Percentiles rank a stretch among this genome's conserved stretches.
Evolutionary conservation across 1,139 yeast species (phyloP).

Genomic region (Sugiyamaella grinbergsii): DNA sequence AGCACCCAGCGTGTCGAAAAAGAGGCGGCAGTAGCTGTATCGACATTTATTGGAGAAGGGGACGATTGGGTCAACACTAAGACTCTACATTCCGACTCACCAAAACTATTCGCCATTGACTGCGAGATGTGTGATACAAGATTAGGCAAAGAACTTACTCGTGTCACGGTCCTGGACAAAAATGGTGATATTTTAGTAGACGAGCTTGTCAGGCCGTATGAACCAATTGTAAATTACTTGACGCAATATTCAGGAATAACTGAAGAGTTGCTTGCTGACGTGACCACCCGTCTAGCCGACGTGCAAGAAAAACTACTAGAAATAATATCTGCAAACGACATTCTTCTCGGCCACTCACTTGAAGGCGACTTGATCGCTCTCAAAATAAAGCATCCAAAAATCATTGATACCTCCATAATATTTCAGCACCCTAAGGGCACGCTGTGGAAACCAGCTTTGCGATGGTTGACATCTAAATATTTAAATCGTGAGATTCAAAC

Average conservation of each 20-base stretch:
- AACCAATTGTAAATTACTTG: constrained; percentile 71
- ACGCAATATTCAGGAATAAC: constrained; percentile 90
- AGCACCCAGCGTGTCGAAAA: constrained; percentile 4
- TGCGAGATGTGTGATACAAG: constrained; percentile 87
- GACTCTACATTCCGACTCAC: constrained; percentile 46
- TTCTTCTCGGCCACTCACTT: constrained; percentile 87
- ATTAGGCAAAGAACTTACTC: constrained; percentile 65
- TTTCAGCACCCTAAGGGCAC: constrained; percentile 81
- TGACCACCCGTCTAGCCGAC: constrained; percentile 65
- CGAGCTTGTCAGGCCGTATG: constrained; percentile 73
- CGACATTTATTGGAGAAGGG: constrained; percentile 19
- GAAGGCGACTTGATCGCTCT: constrained; percentile 88
- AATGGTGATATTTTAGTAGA: constrained; percentile 64
- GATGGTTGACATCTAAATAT: constrained; percentile 61
- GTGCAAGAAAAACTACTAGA: constrained; percentile 59
- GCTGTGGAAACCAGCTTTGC: constrained; percentile 76
- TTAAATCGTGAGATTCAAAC: constrained; percentile 66
- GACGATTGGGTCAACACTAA: constrained; percentile 62
- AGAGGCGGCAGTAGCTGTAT: background rate
- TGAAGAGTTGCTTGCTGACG: constrained; percentile 59
- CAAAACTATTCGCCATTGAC: constrained; percentile 76
- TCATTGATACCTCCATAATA: constrained; percentile 83
- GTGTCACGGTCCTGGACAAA: constrained; percentile 74
- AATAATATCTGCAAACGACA: constrained; percentile 63
- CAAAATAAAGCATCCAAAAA: constrained; percentile 66